These are phyloP conservation scores for Termitomyces sp. DNA, from an alignment of 768 basidiomycete genomes.

Conservation along the genomic window DNA sequence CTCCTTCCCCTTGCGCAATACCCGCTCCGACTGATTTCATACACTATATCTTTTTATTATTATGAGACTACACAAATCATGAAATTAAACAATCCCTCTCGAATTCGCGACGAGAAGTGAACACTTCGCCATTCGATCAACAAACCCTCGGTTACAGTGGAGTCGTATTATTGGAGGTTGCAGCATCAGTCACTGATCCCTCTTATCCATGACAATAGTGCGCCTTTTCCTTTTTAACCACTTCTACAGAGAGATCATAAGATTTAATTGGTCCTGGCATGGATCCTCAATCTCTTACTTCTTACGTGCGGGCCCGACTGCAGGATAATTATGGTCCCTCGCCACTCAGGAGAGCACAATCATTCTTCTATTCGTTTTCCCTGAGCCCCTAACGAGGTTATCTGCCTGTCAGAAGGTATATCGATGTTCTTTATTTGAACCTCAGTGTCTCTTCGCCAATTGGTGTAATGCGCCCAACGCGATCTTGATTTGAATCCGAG, in stretches of 20 bases:
- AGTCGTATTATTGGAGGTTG: conserved; percentile 43
- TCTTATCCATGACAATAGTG: conserved; percentile 50
- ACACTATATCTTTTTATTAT: conserved; percentile 20
- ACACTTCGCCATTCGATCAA: conserved; percentile 33
- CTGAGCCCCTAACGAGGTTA: conserved; percentile 41
- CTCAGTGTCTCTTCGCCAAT: conserved; percentile 6
- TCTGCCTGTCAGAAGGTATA: conserved; percentile 16
- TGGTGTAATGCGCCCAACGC: conserved; percentile 16
- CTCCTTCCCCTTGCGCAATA: conserved; percentile 13
- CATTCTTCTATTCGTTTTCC: conserved; percentile 45
- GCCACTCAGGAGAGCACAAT: conserved; percentile 7
- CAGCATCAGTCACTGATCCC: conserved; percentile 38
- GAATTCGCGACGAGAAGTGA: conserved; percentile 29
- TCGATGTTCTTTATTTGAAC: not conserved
- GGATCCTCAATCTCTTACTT: conserved; percentile 57
- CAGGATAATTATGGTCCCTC: conserved; percentile 32
- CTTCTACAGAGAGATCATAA: not conserved
- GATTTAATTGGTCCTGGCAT: conserved; percentile 44
- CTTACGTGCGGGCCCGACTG: conserved; percentile 53
- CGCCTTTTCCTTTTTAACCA: not conserved
- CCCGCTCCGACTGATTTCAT: conserved; percentile 21
- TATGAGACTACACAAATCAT: conserved; percentile 11
- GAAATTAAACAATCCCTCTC: conserved; percentile 16
- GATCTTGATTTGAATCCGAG: conserved; percentile 21
- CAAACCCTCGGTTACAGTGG: conserved; percentile 48